Evolutionary conservation across 2,329 filamentous ascomycete genomes (phyloP).

Genomic region (Colletotrichum simmondsii): DNA sequence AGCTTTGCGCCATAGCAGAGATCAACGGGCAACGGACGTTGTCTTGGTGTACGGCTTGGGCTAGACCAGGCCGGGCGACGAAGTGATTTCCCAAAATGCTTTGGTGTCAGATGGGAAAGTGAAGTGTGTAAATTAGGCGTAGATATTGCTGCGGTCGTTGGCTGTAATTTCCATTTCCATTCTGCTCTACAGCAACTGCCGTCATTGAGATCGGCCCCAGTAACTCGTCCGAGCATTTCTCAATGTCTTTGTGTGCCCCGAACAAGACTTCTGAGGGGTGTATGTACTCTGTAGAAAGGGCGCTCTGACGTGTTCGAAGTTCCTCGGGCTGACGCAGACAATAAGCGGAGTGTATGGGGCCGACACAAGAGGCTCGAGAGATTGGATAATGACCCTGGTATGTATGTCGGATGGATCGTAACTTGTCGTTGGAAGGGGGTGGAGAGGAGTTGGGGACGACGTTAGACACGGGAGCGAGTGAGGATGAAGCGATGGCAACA

Average conservation of each 20-base stretch:
- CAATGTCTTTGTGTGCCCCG: neutral
- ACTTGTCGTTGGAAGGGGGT: neutral
- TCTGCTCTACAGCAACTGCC: neutral
- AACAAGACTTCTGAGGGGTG: neutral
- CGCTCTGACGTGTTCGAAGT: constrained; percentile 15
- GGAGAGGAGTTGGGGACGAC: neutral
- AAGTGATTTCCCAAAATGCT: constrained; percentile 16
- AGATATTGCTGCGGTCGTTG: neutral
- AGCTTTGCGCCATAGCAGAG: constrained; percentile 27
- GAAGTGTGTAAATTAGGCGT: neutral
- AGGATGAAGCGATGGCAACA: neutral
- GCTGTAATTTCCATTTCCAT: neutral
- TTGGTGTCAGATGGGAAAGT: constrained; percentile 12
- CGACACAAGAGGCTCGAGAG: neutral
- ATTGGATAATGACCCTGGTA: neutral
- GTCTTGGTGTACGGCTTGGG: constrained; percentile 25
- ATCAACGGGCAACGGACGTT: constrained; percentile 28
- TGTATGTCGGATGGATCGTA: neutral
- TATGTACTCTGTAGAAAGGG: neutral
- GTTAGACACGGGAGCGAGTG: constrained; percentile 1
- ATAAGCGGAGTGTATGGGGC: neutral
- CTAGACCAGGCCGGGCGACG: constrained; percentile 12
- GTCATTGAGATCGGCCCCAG: constrained; percentile 14
- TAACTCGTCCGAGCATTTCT: constrained; percentile 10
- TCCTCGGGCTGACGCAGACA: neutral